Base-by-base conservation (phyloP, 345 rosid species). In the Pelargonium nanum region DNA sequence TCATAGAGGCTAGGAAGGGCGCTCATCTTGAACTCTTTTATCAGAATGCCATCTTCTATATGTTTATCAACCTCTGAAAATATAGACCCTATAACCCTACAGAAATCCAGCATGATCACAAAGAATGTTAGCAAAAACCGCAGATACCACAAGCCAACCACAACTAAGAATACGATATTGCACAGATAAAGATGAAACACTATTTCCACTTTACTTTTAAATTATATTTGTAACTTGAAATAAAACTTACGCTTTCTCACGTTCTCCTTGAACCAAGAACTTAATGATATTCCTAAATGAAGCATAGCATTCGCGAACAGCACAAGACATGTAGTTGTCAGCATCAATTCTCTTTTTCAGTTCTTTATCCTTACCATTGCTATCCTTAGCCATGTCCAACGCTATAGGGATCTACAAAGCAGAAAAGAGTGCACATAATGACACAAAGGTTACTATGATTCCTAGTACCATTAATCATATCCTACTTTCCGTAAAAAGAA, bases 331-430 rank as follows among this genome's bases (percentile, higher is more conserved):
- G 73, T 94, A 94, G 51, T 7, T 21, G 72, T 88, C 96, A 64
- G 59, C 54, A 28, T 73, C 89, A 62, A 94, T 86, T 76, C 96
- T 82, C 78, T 86, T 94, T 70, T 58, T 84, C 68, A 94, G 89
- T 81, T 94, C 99, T 68, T 79, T 74, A 70, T 88, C 99, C 70
- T 91, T 88, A 13, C 93, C 89, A 72, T 78, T 78, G 79, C 97
- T 88, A 71, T 86, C 99, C 75, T 94, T 94, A 22, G 99, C 99
- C 99, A 94, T 94, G 83, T 94, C 99, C 59, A 94, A 72, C 1
- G 99, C 99, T 68, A 90, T 90, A 55, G 99, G 97, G 45, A 94
- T 94, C 99, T 94, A 71, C 55, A 58, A 60, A 65, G 59, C 56
- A 61, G 55, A 65, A 15, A 63, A 15, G 24, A 48, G 10, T 64